Evolutionary conservation across 1,139 yeast genomes (phyloP).

Genomic region (Casaregolazyma suthepensis): DNA sequence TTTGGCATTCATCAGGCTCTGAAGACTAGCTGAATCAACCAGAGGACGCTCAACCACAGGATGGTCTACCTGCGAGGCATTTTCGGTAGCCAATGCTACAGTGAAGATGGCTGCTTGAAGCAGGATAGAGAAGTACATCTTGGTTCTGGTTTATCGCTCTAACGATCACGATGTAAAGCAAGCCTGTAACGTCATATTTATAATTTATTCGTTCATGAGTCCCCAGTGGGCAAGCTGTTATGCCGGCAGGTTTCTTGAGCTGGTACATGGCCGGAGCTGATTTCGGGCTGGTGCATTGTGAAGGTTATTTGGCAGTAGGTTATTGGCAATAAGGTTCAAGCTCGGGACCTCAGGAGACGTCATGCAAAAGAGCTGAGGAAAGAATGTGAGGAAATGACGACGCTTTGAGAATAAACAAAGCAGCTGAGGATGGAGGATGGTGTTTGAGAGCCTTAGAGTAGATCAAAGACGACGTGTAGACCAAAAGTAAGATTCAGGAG

Average conservation of each 20-base stretch:
- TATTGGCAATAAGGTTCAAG: not conserved
- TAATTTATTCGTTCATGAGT: not conserved
- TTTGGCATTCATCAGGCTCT: slow-evolving; percentile 50
- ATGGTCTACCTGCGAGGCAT: not conserved
- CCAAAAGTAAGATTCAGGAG: no score
- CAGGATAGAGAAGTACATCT: not conserved
- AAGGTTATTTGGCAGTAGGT: not conserved
- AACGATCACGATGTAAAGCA: not conserved
- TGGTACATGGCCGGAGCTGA: not conserved
- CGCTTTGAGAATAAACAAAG: no score
- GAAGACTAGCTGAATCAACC: slow-evolving; percentile 47
- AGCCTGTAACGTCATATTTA: not conserved
- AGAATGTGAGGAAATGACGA: no score
- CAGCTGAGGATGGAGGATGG: no score
- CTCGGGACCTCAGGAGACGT: no score
- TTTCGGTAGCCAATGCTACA: not conserved
- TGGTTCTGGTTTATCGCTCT: not conserved
- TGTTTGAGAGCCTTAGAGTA: no score
- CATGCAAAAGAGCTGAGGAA: no score
- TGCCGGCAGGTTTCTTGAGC: not conserved
- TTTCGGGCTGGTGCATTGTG: not conserved
- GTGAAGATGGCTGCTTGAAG: not conserved
- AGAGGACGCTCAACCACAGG: not conserved
- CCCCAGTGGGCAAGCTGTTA: not conserved
- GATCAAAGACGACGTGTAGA: no score